Evolutionary conservation across 352 stramenopile genomes (phyloP), one percentile per base, ranked within the genome.

Genomic region (Phytophthora ohioensis): DNA sequence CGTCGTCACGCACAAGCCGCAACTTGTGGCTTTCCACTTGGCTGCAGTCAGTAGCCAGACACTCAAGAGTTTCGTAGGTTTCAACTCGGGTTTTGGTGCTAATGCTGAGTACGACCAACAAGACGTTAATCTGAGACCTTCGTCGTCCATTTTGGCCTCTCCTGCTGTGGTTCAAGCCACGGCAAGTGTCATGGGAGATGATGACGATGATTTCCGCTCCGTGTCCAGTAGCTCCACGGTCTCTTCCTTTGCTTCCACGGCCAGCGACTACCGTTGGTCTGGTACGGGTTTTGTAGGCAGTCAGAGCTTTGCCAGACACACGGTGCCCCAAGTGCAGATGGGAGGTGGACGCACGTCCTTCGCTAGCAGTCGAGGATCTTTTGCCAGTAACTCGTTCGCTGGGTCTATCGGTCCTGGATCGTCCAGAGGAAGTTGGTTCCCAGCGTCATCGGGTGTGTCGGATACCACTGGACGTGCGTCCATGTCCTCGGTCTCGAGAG

Each of bases 11-110:
- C 70, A 78, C 57, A 86, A 80, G 51, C 81, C 87, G 45, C 73
- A 85, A 61, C 78, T 92, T 57, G 84, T 95, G 57, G 83, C 87
- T 9, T 95, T 95, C 71, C 84, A 95, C 63, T 42, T 95, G 59
- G 74, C 73, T 30, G 88, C 79, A 5, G 80, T 93, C 27, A 81
- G 82, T 60, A 92, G 85, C 64, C 85, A 93, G 58, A 91, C 84
- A 45, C 82, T 95, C 69, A 93, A 93, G 71, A 78, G 78, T 36
- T 95, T 95, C 68, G 83, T 93, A 17, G 81, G 79, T 32, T 95
- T 93, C 62, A 67, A 79, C 36, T 83, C 85, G 55, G 87, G 87
- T 57, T 95, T 95, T 71, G 87, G 87, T 8, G 79, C 82, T 36
- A 92, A 93, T 55, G 70, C 87, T 15, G 74, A 87, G 47, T 93